phyloP scores from a whole-genome alignment of 2,329 filamentous ascomycete species.

The Pseudogymnoascus sp. region DNA sequence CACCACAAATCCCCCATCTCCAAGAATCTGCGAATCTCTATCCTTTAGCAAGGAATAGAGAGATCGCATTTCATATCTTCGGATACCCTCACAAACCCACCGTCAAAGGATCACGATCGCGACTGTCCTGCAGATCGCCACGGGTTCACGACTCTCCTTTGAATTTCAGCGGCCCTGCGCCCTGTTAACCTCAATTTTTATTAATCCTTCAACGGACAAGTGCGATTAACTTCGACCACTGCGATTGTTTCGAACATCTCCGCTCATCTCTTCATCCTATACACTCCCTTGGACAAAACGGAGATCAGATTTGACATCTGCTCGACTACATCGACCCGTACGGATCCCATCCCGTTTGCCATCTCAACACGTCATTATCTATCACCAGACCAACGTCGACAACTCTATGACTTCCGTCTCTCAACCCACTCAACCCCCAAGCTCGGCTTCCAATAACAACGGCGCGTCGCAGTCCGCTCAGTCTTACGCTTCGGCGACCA shows the following conservation, averaged over 20 bases:
- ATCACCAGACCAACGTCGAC: conserved; percentile 2
- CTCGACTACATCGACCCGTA: conserved; percentile 8
- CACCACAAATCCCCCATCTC: background rate
- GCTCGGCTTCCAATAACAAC: conserved; percentile 48
- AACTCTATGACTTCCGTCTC: conserved; percentile 30
- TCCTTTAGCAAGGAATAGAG: conserved; percentile 9
- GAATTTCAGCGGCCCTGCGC: conserved; percentile 8
- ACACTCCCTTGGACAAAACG: background rate
- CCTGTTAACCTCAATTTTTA: conserved; percentile 2
- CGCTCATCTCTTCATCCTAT: background rate
- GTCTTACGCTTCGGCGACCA: conserved; percentile 63
- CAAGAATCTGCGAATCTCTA: conserved; percentile 9
- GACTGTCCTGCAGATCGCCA: conserved; percentile 7
- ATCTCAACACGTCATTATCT: conserved; percentile 4
- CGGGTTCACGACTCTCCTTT: conserved; percentile 10
- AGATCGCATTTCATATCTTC: conserved; percentile 10
- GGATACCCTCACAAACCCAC: conserved; percentile 3
- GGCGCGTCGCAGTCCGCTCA: conserved; percentile 47
- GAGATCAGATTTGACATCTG: conserved; percentile 18
- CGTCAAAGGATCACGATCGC: background rate
- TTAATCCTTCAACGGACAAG: conserved; percentile 6
- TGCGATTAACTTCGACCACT: conserved; percentile 9
- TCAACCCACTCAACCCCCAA: conserved; percentile 26
- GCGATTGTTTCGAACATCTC: conserved; percentile 8
- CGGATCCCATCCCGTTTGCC: conserved; percentile 7